Evolutionary conservation across 257 asterid species (phyloP).

Genomic region (Apocynum venetum): DNA sequence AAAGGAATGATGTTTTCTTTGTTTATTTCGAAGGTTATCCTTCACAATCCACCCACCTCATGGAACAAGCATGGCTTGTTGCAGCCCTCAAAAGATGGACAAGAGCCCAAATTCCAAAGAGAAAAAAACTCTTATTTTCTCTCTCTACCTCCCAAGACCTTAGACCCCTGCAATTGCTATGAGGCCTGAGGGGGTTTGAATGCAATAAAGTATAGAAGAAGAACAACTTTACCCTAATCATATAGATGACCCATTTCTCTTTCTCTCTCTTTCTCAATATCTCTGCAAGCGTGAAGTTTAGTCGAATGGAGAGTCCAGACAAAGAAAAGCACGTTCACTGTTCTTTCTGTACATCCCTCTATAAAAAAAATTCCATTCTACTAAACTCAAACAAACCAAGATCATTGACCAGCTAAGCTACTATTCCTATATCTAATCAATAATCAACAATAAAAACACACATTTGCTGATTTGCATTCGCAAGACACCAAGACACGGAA

Average conservation of each 20-base stretch:
- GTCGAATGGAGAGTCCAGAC: slow-evolving; percentile 42
- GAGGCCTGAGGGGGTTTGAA: slow-evolving; percentile 19
- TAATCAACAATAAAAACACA: slow-evolving; percentile 6
- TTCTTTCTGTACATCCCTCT: slow-evolving; percentile 19
- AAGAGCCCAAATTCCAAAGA: slow-evolving; percentile 49
- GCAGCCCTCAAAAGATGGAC: slow-evolving; percentile 69
- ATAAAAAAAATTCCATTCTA: slow-evolving; percentile 16
- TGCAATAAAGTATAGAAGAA: slow-evolving; percentile 25
- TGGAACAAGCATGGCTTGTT: slow-evolving; percentile 62
- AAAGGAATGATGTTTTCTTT: slow-evolving; percentile 11
- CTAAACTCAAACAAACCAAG: slow-evolving; percentile 37
- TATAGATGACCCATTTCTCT: slow-evolving; percentile 12
- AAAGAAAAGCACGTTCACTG: slow-evolving; percentile 60
- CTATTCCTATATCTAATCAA: slow-evolving; percentile 14
- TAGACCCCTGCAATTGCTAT: slow-evolving; percentile 16
- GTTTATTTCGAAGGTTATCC: slow-evolving; percentile 20
- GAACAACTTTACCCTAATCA: slow-evolving; percentile 27
- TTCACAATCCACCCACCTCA: slow-evolving; percentile 24
- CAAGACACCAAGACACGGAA: slow-evolving; percentile 14
- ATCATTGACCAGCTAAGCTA: slow-evolving; percentile 40
- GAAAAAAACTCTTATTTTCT: slow-evolving; percentile 22
- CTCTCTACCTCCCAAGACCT: slow-evolving; percentile 23
- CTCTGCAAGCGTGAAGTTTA: slow-evolving; percentile 41
- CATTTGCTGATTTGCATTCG: neutral
- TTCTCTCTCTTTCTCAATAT: slow-evolving; percentile 16